Evolutionary conservation across 2,329 filamentous ascomycete species (phyloP).

Genomic region (Scedosporium dehoogii): DNA sequence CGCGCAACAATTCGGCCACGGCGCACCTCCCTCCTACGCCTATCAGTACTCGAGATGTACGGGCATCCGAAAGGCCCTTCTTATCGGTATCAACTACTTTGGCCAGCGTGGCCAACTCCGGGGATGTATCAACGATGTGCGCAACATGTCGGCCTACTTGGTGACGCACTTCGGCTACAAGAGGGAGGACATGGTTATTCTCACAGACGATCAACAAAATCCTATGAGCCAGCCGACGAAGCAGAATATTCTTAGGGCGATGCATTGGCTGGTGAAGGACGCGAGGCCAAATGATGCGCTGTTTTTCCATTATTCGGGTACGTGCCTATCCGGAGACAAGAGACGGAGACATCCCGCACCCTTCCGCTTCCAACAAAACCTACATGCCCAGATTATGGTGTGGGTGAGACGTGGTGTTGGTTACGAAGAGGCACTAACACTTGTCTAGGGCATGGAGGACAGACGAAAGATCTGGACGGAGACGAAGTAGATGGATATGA

Average conservation of each 20-base stretch:
- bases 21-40: conserved; percentile 68
- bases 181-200: conserved; percentile 90
- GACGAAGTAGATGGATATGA: conserved; percentile 77
- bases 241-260: conserved; percentile 85
- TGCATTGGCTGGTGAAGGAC: conserved; percentile 97
- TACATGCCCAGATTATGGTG: no score
- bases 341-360: not conserved
- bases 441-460: conserved; percentile 62
- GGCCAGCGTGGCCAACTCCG: conserved; percentile 80
- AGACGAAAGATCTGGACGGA: conserved; percentile 68
- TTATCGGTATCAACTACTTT: conserved; percentile 97
- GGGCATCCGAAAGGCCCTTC: conserved; percentile 74
- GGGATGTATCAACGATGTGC: conserved; percentile 94
- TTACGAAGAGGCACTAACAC: conserved; percentile 10
- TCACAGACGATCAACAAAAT: conserved; percentile 95
- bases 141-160: conserved; percentile 90
- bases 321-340: not conserved
- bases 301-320: conserved; percentile 95
- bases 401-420: not conserved
- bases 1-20: conserved; percentile 65
- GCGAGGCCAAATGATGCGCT: conserved; percentile 85
- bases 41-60: conserved; percentile 91
- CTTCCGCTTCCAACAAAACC: not conserved
- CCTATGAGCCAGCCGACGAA: conserved; percentile 96
- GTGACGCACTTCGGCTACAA: conserved; percentile 86